Conservation (phyloP, 768 basidiomycete genomes). For the Lentinula boryana region DNA sequence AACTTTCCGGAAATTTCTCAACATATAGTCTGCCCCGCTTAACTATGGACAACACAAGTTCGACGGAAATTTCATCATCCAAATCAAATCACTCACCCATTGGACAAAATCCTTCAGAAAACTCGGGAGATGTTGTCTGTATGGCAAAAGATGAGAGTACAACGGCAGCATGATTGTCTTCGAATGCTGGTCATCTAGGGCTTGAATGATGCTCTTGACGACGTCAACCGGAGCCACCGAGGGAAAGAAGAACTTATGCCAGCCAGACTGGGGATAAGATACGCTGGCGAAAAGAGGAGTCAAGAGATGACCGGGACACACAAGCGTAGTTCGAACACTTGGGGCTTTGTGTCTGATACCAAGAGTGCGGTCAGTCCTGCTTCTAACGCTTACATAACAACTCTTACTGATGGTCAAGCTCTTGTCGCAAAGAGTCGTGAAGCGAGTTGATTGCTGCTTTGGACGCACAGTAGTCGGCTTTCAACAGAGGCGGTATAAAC, state of each 20-base stretch:
- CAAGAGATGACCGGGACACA: conserved; percentile 74
- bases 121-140: conserved; percentile 56
- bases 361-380: background rate
- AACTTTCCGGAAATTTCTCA: conserved; percentile 64
- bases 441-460: conserved; percentile 85
- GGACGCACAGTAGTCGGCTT: conserved; percentile 87
- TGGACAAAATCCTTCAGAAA: conserved; percentile 70
- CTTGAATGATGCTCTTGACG: conserved; percentile 76
- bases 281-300: conserved; percentile 74
- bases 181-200: conserved; percentile 77
- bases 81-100: conserved; percentile 44
- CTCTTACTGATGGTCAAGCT: conserved; percentile 71
- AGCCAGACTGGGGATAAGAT: conserved; percentile 37
- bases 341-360: conserved; percentile 60
- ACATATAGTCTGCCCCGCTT: conserved; percentile 62
- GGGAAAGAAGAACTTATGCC: conserved; percentile 74
- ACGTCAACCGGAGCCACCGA: conserved; percentile 66
- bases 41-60: conserved; percentile 32
- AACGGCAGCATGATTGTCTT: conserved; percentile 68
- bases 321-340: conserved; percentile 79
- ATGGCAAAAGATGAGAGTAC: conserved; percentile 56
- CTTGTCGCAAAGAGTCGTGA: conserved; percentile 81
- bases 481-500: conserved; percentile 5
- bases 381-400: background rate
- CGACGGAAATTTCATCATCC: background rate